Percentiles rank a stretch among this genome's conserved stretches.
phyloP scores from a whole-genome alignment of 306 rosid genomes.

The Medicago truncatula region MtrunA17r5.0-ANR NC_053049.1:12926501-12927000 shows the following conservation, averaged over 20 bases:
- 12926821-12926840: slow-evolving; percentile 79
- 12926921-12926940: slow-evolving; percentile 95
- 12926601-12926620: slow-evolving; percentile 42
- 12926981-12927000: slow-evolving; percentile 61
- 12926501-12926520: slow-evolving; percentile 64
- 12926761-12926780: slow-evolving; percentile 83
- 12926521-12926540: slow-evolving; percentile 45
- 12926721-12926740: slow-evolving; percentile 90
- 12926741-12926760: slow-evolving; percentile 91
- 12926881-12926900: slow-evolving; percentile 84
- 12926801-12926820: slow-evolving; percentile 74
- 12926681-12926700: slow-evolving; percentile 72
- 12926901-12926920: slow-evolving; percentile 85
- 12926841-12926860: slow-evolving; percentile 78
- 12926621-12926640: slow-evolving; percentile 40
- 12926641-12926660: slow-evolving; percentile 53
- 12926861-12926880: slow-evolving; percentile 89
- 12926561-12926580: slow-evolving; percentile 30
- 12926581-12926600: slow-evolving; percentile 32
- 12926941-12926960: slow-evolving; percentile 78
- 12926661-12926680: slow-evolving; percentile 85
- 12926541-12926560: slow-evolving; percentile 21
- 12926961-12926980: slow-evolving; percentile 54
- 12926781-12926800: slow-evolving; percentile 79
- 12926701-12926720: slow-evolving; percentile 79